A percentile compares a stretch with the other conserved stretches of the same genome.
Evolutionary conservation across 768 basidiomycete species (phyloP).

Genomic region (Suillus variegatus): DNA sequence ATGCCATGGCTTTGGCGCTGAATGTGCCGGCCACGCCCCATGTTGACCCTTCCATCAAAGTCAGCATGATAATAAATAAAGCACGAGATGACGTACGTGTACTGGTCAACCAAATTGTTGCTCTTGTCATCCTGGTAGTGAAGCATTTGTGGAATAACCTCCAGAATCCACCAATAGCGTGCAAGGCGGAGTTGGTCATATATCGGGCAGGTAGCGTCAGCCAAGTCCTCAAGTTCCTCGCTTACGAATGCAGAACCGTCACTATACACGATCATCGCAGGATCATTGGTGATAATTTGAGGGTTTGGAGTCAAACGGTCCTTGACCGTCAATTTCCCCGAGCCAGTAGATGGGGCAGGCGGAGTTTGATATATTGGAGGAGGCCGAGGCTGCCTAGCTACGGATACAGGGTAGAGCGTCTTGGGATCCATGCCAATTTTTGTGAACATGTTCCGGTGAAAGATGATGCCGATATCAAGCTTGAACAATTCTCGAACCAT

Average conservation of each 20-base stretch:
- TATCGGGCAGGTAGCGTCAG: slow-evolving; percentile 51
- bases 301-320: slow-evolving; percentile 16
- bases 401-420: slow-evolving; percentile 41
- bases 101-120: slow-evolving; percentile 12
- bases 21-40: slow-evolving; percentile 42
- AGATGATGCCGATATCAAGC: slow-evolving; percentile 57
- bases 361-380: slow-evolving; percentile 35
- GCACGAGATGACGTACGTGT: slow-evolving; percentile 19
- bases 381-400: slow-evolving; percentile 26
- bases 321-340: slow-evolving; percentile 15
- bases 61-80: neutral
- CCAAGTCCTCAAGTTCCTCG: slow-evolving; percentile 66
- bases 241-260: slow-evolving; percentile 27
- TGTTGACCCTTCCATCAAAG: slow-evolving; percentile 30
- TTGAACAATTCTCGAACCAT: slow-evolving; percentile 72
- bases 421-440: slow-evolving; percentile 48
- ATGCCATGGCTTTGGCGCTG: slow-evolving; percentile 39
- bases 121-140: slow-evolving; percentile 29
- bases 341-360: slow-evolving; percentile 14
- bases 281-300: slow-evolving; percentile 14
- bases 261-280: slow-evolving; percentile 19
- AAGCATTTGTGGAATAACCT: slow-evolving; percentile 44
- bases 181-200: slow-evolving; percentile 59
- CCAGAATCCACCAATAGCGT: slow-evolving; percentile 67
- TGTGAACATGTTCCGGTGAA: slow-evolving; percentile 45